Evolutionary conservation across 75 land plant genomes (phyloP), one percentile per base, ranked within the genome.

Genomic region (Selaginella tamariscina): DNA sequence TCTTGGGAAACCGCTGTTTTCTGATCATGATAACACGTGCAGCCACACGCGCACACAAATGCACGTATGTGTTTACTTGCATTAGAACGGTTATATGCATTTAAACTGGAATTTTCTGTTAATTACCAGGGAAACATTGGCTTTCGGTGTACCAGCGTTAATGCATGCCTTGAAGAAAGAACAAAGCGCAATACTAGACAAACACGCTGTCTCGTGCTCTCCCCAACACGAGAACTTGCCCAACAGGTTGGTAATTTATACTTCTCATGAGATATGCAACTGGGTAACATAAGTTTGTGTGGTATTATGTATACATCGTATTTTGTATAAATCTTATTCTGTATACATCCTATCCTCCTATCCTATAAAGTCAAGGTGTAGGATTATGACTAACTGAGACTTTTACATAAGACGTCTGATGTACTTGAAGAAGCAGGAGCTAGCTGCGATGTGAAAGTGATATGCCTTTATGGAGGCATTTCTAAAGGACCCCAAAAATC

Each of bases 151-250:
- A 1, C 98, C 98, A 0, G 98, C 88, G 22, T 56, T 93, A 2
- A 80, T 82, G 81, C 98, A 89, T 75, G 82, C 87, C 29, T 64
- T 93, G 78, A 33, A 64, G 18, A 84, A 81, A 76, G 39, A 72
- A 44, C 82, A 79, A 56, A 68, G 69, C 75, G 22, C 18, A n/a
- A 29, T 27, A 55, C 0, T 81, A 80, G 55, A 70, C 65, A 49
- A 54, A 30, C 29, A 65, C 67, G 56, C 98, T 86, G 88, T 71
- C 91, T 93, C 56, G 96, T 93, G 0, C 79, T 93, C 9, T 81
- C 98, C 28, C 98, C 98, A 24, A 93, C 98, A 0, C 83, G 98
- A 32, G 98, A 93, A 75, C 82, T 93, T 26, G 96, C 98, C 67
- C 96, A 93, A 55, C 87, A 83, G 63, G 85, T 83, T 67, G 26